These are phyloP conservation scores for Helotiales sp. DNA, from an alignment of 2,329 filamentous ascomycete species.

Conservation along the genomic window DNA sequence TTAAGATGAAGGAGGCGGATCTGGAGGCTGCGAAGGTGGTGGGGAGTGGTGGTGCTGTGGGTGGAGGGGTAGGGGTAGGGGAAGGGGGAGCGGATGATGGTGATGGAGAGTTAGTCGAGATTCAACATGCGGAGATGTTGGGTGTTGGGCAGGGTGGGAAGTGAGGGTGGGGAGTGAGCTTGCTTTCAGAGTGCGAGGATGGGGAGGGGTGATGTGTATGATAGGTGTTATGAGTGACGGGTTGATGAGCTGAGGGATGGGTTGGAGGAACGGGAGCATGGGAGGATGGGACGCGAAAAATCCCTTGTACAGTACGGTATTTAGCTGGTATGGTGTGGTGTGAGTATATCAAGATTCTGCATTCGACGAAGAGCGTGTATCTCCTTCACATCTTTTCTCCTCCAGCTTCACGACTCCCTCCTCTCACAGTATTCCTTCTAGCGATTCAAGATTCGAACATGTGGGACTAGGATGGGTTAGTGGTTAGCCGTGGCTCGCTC, in stretches of 20 bases:
- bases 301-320: not conserved
- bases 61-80: not conserved
- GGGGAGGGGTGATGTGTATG: not conserved
- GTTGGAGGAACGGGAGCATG: not conserved
- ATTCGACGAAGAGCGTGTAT: no score
- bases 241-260: no score
- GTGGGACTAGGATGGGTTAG: no score
- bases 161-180: not conserved
- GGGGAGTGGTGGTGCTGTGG: not conserved
- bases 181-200: not conserved
- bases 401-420: no score
- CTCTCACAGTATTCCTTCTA: no score
- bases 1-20: slow-evolving; percentile 32
- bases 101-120: slow-evolving; percentile 29
- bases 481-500: no score
- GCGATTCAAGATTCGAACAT: no score
- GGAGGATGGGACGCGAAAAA: not conserved
- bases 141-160: slow-evolving; percentile 26
- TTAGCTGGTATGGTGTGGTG: not conserved
- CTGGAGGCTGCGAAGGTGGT: slow-evolving; percentile 17
- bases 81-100: slow-evolving; percentile 9
- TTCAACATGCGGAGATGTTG: slow-evolving; percentile 39
- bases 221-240: not conserved
- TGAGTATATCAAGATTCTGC: not conserved
- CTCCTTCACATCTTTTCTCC: no score